Percentiles rank a stretch among this genome's conserved stretches.
Conservation (phyloP, 495 filamentous ascomycete genomes). For the Neurospora sp. region DNA sequence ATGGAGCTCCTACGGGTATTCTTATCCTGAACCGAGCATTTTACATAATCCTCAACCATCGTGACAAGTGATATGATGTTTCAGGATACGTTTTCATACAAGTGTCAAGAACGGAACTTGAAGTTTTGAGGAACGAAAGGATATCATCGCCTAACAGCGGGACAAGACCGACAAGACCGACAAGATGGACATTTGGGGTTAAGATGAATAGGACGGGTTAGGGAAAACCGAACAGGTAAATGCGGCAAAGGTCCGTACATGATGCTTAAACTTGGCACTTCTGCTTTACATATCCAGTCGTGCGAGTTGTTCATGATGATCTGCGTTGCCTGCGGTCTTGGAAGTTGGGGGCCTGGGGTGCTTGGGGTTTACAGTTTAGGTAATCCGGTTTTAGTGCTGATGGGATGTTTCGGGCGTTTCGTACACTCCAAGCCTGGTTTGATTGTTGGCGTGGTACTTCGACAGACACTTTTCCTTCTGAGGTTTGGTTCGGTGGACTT, state of each 20-base stretch:
- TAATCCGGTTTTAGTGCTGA: not conserved
- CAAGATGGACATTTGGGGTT: not conserved
- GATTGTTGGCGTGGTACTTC: no score
- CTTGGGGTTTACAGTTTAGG: not conserved
- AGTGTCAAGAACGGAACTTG: no score
- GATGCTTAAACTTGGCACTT: not conserved
- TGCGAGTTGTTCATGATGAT: not conserved
- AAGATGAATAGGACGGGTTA: not conserved
- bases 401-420: no score
- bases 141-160: not conserved
- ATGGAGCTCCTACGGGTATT: not conserved
- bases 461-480: no score
- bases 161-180: not conserved
- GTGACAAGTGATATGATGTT: not conserved
- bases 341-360: no score
- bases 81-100: not conserved
- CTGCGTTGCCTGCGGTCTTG: not conserved
- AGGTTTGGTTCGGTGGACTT: no score
- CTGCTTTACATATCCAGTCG: not conserved
- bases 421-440: no score
- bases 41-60: not conserved
- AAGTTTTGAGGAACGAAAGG: not conserved
- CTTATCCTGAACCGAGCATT: not conserved
- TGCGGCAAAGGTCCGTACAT: not conserved
- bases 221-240: not conserved